Conservation (phyloP, 1,284 basidiomycete species). For the Ceratobasidium sp. region DNA sequence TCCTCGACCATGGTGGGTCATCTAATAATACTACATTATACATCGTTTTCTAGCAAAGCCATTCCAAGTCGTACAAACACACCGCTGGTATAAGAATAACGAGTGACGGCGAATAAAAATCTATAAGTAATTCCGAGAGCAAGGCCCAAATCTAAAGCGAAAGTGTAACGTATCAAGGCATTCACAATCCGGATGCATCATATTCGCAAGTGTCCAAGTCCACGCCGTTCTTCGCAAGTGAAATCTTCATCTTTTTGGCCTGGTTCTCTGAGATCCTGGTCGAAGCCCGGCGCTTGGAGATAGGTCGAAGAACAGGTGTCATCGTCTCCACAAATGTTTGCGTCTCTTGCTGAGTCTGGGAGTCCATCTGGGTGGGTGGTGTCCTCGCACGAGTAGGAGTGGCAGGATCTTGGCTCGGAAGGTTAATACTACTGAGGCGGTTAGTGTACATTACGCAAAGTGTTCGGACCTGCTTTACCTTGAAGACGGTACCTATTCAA, state of each 20-base stretch:
- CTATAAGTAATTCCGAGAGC: too few relatives aligned
- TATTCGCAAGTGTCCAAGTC: slow-evolving; percentile 31
- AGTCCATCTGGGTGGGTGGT: not conserved
- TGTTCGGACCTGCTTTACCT: not conserved
- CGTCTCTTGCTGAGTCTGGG: slow-evolving; percentile 39
- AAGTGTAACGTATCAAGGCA: too few relatives aligned
- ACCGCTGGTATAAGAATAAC: too few relatives aligned
- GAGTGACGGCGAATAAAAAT: too few relatives aligned
- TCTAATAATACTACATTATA: too few relatives aligned
- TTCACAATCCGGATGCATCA: too few relatives aligned
- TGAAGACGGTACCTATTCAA: slow-evolving; percentile 16
- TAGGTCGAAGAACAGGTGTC: not conserved
- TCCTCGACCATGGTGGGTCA: too few relatives aligned
- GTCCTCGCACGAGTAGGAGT: not conserved
- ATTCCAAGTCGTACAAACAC: too few relatives aligned
- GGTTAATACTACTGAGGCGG: not conserved
- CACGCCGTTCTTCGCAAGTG: slow-evolving; percentile 25
- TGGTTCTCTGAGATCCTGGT: slow-evolving; percentile 6
- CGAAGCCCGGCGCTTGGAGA: not conserved
- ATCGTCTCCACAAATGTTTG: slow-evolving; percentile 12
- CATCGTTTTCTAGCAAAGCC: too few relatives aligned
- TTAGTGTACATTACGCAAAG: not conserved
- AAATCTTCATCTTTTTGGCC: slow-evolving; percentile 39
- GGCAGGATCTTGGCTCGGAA: slow-evolving; percentile 4
- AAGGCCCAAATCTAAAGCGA: too few relatives aligned